phyloP scores from a whole-genome alignment of 805 yeast species.

The Saturnispora halmiae region DNA sequence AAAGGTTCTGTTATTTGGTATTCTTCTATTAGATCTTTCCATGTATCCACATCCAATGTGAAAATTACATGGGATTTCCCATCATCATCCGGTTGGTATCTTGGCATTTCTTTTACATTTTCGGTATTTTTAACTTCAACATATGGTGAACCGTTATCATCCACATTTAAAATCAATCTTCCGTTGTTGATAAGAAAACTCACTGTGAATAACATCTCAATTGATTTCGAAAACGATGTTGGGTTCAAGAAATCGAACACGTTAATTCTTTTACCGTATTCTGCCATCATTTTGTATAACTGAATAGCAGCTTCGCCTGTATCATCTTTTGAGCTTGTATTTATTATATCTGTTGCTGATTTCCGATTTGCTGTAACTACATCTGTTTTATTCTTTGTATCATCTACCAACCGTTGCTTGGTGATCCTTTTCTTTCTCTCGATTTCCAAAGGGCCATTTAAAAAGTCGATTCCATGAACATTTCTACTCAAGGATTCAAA shows the following conservation, averaged over 20 bases:
- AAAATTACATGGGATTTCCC: conserved; percentile 59
- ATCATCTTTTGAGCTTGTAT: conserved; percentile 39
- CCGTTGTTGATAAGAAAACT: conserved; percentile 77
- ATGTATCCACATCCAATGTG: conserved; percentile 55
- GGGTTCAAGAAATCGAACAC: conserved; percentile 69
- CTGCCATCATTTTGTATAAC: conserved; percentile 31
- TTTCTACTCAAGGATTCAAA: conserved; percentile 38
- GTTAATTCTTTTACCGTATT: conserved; percentile 35
- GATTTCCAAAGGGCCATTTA: conserved; percentile 62
- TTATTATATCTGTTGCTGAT: conserved; percentile 41
- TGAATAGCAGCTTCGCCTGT: conserved; percentile 56
- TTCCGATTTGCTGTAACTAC: conserved; percentile 49
- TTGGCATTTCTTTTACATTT: conserved; percentile 18
- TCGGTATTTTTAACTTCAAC: conserved; percentile 22
- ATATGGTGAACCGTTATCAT: conserved; percentile 33
- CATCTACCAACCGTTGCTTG: conserved; percentile 34
- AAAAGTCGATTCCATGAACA: conserved; percentile 47
- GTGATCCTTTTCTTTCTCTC: conserved; percentile 39
- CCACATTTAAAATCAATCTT: conserved; percentile 45
- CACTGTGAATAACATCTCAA: conserved; percentile 76
- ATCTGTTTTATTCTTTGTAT: conserved; percentile 27
- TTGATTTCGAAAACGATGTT: conserved; percentile 60
- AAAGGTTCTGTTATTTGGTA: conserved; percentile 49
- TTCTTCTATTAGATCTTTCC: conserved; percentile 48
- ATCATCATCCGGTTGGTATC: conserved; percentile 19